A percentile compares a stretch with the other conserved stretches of the same genome.
phyloP scores from a whole-genome alignment of 2,329 filamentous ascomycete genomes.

The Mycosphaerelloides madeirae region DNA sequence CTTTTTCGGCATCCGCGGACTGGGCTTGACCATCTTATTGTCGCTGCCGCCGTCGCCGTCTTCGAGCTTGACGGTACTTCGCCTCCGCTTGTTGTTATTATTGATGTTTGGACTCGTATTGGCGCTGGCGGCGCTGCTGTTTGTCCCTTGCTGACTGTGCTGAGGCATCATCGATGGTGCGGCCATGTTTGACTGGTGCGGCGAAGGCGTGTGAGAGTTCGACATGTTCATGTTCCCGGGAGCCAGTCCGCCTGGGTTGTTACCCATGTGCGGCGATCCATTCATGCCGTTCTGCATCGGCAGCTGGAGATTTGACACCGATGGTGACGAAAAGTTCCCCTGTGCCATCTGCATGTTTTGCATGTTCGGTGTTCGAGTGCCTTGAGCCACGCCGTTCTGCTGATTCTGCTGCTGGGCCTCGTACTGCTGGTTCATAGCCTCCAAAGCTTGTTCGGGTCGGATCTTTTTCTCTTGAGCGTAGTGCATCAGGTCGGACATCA shows the following conservation, averaged over 20 bases:
- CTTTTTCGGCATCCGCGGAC: conserved; percentile 41
- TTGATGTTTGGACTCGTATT: conserved; percentile 56
- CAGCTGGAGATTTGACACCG: conserved; percentile 51
- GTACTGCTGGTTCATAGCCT: conserved; percentile 47
- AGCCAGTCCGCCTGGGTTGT: conserved; percentile 24
- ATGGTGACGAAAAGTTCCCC: conserved; percentile 52
- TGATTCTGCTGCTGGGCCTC: conserved; percentile 30
- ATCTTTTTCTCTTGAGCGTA: conserved; percentile 52
- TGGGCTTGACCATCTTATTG: conserved; percentile 46
- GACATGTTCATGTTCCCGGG: conserved; percentile 22
- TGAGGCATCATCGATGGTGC: conserved; percentile 53
- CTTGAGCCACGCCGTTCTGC: conserved; percentile 33
- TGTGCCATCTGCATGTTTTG: conserved; percentile 30
- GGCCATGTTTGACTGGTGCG: conserved; percentile 41
- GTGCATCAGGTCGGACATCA: conserved; percentile 58
- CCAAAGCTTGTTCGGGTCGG: conserved; percentile 52
- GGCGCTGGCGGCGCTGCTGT: conserved; percentile 52
- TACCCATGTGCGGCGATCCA: conserved; percentile 45
- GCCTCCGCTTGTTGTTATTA: conserved; percentile 56
- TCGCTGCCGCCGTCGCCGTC: conserved; percentile 46
- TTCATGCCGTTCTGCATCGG: conserved; percentile 50
- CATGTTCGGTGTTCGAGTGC: conserved; percentile 32
- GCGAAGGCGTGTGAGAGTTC: conserved; percentile 42
- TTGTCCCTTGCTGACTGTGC: conserved; percentile 54
- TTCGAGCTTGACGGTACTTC: conserved; percentile 58